Base-by-base conservation (phyloP, 192 early-diverging fungal genomes). In the Jimgerdemannia flammicorona region DNA sequence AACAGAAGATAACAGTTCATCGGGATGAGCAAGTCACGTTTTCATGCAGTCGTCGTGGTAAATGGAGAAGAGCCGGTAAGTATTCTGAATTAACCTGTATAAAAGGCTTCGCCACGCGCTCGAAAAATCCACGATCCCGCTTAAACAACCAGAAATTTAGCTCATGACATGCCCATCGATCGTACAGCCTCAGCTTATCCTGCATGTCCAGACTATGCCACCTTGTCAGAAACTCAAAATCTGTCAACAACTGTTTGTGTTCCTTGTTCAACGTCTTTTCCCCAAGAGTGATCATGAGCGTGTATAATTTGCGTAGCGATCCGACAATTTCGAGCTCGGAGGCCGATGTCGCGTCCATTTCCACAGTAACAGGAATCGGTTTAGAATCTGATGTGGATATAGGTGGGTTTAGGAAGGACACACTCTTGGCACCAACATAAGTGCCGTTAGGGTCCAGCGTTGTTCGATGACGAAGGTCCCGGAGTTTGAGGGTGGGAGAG, bases 91-190 rank as follows among this genome's bases (percentile, higher is more conserved):
- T 66, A 79, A 87, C 86, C 86, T 84, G 79, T 17, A 87, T 70
- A 43, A 74, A 82, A 10, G 82, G 79, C 10, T 49, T 64, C 6
- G 85, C 77, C 29, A 80, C 70, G 0, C 29, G 17, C 40, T 82
- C 73, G 72, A 85, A 87, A 71, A 80, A 87, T 1, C 42, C 42
- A 11, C 65, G 65, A 66, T 87, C 86, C 71, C 85, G 85, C 40
- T 83, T 79, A 67, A 80, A 84, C n/a, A 87, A 39, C 79, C 84
- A 87, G 44, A 87, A 74, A 64, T 85, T 85, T 44, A 85, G 66
- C 72, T 87, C 86, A 67, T 87, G 78, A 43, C 82, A 87, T 3
- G 69, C 75, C 41, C 77, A 78, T 4, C 75, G 72, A 11, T 78
- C 78, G 64, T 81, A 80, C 39, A 74, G 74, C 64, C 82, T 74